phyloP scores from a whole-genome alignment of 345 rosid genomes.

The Sapria himalayana region DNA sequence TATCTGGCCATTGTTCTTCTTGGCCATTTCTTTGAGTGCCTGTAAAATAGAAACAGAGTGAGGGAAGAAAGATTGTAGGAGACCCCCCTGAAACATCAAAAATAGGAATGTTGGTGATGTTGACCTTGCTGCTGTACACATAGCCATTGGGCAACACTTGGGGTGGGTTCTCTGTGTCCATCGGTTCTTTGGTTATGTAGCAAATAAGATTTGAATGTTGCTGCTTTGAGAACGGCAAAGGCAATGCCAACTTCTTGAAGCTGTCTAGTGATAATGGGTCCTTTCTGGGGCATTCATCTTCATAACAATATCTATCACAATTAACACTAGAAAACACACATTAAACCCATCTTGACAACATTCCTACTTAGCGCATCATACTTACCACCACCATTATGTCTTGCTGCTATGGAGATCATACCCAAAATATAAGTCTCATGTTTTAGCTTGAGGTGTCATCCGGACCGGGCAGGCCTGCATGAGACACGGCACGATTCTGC shows the following conservation, averaged over 20 bases:
- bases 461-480: too few species aligned
- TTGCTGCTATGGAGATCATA: too few species aligned
- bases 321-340: conserved; percentile 19
- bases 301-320: conserved; percentile 43
- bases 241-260: conserved; percentile 66
- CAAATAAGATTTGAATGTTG: conserved; percentile 95
- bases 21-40: conserved; percentile 93
- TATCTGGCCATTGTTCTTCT: conserved; percentile 44
- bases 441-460: too few species aligned
- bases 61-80: neutral
- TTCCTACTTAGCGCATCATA: too few species aligned
- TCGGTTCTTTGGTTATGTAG: conserved; percentile 75
- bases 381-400: too few species aligned
- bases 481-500: too few species aligned
- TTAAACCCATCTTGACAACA: too few species aligned
- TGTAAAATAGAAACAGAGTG: conserved; percentile 11
- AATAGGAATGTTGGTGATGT: conserved; percentile 4
- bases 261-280: conserved; percentile 89
- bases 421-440: too few species aligned
- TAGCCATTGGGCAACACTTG: conserved; percentile 91
- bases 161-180: conserved; percentile 99
- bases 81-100: neutral
- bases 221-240: conserved; percentile 84
- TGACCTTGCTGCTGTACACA: conserved; percentile 86
- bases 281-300: conserved; percentile 81